Conservation (phyloP, 495 filamentous ascomycete species). For the Amphirosellinia nigrospora region DNA sequence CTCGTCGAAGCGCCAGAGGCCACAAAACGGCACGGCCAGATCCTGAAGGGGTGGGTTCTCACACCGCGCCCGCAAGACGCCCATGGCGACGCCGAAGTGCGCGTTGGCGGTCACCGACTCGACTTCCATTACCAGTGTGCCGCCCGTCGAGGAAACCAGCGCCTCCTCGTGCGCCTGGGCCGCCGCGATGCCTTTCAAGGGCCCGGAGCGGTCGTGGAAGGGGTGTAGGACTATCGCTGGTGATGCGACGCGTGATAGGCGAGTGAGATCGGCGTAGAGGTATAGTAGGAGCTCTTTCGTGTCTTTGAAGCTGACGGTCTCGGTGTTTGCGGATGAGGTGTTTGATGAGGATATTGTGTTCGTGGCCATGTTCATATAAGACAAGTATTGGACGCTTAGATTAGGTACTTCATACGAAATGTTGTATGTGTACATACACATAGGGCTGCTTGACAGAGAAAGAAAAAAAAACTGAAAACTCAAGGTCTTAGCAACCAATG, state of each 20-base stretch:
- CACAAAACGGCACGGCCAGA: background rate
- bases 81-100: slow-evolving; percentile 32
- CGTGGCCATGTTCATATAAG: background rate
- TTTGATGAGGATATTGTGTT: background rate
- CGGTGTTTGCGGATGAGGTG: background rate
- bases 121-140: slow-evolving; percentile 37
- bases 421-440: background rate
- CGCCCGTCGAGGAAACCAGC: slow-evolving; percentile 30
- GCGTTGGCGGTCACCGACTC: slow-evolving; percentile 25
- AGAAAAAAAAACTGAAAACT: background rate
- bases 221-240: slow-evolving; percentile 33
- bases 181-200: slow-evolving; percentile 27
- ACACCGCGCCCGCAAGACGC: slow-evolving; percentile 9
- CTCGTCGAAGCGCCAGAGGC: background rate
- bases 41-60: background rate
- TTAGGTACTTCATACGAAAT: background rate
- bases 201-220: slow-evolving; percentile 27
- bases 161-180: slow-evolving; percentile 36
- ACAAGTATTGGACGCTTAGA: background rate
- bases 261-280: slow-evolving; percentile 29
- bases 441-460: background rate
- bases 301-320: background rate
- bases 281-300: slow-evolving; percentile 26
- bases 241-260: slow-evolving; percentile 29
- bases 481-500: background rate